Evolutionary conservation across 78 protist genomes (phyloP).

Genomic region (Dictyostelium citrinum): DNA sequence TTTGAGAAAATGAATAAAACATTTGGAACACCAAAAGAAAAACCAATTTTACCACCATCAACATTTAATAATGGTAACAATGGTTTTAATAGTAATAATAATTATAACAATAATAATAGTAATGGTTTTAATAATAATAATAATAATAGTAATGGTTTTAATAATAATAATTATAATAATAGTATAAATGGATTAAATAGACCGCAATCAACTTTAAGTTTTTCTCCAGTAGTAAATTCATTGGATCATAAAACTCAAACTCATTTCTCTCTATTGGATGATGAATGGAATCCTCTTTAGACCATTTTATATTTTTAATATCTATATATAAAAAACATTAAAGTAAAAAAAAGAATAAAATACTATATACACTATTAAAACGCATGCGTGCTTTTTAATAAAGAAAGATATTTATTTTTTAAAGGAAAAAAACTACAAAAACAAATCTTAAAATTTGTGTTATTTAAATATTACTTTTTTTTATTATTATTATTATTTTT

Average conservation of each 20-base stretch:
- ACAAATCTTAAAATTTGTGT: too few relatives aligned
- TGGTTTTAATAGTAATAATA: neutral
- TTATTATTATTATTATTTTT: neutral
- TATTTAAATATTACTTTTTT: neutral
- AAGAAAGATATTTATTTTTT: neutral
- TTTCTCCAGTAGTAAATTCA: slow-evolving; percentile 49
- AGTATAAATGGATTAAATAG: neutral
- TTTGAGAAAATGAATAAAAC: slow-evolving; percentile 34
- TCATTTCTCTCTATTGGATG: slow-evolving; percentile 45
- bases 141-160: neutral
- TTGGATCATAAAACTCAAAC: slow-evolving; percentile 39
- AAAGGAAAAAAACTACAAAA: neutral
- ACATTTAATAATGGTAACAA: neutral
- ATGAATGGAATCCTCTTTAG: slow-evolving; percentile 54
- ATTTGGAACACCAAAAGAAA: slow-evolving; percentile 2
- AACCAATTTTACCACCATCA: neutral
- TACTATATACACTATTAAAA: neutral
- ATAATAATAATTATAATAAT: neutral
- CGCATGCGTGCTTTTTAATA: neutral
- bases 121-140: neutral
- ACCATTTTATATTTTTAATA: neutral
- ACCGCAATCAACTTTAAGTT: slow-evolving; percentile 41
- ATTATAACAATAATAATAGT: neutral
- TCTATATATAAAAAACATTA: neutral
- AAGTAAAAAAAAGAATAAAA: neutral